phyloP scores from a whole-genome alignment of 139 green algal species.

The Auxenochlorella pyrenoidosa region DNA sequence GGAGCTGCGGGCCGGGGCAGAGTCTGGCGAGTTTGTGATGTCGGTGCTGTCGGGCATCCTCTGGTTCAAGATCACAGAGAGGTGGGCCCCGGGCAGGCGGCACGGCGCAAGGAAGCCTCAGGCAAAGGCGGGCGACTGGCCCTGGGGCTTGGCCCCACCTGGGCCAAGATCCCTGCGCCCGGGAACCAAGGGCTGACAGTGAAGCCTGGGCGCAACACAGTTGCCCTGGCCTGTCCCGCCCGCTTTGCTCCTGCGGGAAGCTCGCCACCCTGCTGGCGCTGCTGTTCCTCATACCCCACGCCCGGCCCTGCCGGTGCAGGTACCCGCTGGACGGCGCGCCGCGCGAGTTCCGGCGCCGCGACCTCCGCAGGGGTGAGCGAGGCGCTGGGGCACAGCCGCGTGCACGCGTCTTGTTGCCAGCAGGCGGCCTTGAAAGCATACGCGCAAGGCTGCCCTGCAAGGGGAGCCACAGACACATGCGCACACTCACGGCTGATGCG shows the following conservation, averaged over 20 bases:
- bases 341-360: not conserved
- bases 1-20: not conserved
- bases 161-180: no score
- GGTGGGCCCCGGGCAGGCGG: not conserved
- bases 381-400: not conserved
- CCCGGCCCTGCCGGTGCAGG: not conserved
- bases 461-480: no score
- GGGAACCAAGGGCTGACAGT: no score
- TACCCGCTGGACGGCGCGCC: not conserved
- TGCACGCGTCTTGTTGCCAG: no score
- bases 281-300: not conserved
- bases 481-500: not conserved
- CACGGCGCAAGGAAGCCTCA: no score
- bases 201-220: no score
- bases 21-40: constrained; percentile 12
- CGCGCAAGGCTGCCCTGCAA: not conserved
- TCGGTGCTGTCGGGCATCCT: constrained; percentile 37
- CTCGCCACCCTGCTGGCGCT: not conserved
- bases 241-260: not conserved
- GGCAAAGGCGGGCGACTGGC: no score
- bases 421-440: no score
- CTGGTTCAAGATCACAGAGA: constrained; percentile 47
- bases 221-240: not conserved
- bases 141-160: no score
- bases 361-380: constrained; percentile 22